Percentiles rank a stretch among this genome's conserved stretches.
Evolutionary conservation across 257 asterid species (phyloP).

Genomic region (Solanum paucissectum): DNA sequence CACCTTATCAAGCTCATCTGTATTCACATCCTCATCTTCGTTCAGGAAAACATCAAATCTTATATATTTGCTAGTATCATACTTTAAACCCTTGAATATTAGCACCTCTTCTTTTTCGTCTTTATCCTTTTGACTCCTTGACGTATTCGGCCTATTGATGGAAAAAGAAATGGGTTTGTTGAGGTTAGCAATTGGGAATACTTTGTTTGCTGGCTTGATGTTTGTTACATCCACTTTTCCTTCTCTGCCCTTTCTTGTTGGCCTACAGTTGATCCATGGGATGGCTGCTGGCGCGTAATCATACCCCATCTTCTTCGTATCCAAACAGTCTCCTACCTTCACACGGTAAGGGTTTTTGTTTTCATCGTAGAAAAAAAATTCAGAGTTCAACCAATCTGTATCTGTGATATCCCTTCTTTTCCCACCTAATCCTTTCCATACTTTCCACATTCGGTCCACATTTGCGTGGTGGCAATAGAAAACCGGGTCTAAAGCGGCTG

Average conservation of each 20-base stretch:
- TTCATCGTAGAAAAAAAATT: neutral
- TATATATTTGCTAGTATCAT: neutral
- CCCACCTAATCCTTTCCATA: neutral
- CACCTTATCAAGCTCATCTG: neutral
- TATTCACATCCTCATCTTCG: neutral
- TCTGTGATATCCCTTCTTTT: neutral
- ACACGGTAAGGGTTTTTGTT: neutral
- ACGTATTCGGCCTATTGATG: neutral
- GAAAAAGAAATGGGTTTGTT: neutral
- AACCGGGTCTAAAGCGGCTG: conserved; percentile 1
- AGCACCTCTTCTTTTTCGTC: neutral
- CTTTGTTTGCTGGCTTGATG: neutral
- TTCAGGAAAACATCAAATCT: neutral
- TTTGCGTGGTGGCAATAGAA: conserved; percentile 4
- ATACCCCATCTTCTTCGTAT: neutral
- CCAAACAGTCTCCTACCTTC: neutral
- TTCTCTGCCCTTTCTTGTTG: neutral
- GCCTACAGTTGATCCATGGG: neutral
- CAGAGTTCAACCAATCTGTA: neutral
- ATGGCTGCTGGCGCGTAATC: neutral
- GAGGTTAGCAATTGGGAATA: neutral
- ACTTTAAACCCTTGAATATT: neutral
- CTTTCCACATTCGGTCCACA: conserved; percentile 9
- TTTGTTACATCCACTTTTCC: neutral
- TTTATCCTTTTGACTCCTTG: neutral